phyloP scores from a whole-genome alignment of 768 basidiomycete species.

The Suillus spraguei region DNA sequence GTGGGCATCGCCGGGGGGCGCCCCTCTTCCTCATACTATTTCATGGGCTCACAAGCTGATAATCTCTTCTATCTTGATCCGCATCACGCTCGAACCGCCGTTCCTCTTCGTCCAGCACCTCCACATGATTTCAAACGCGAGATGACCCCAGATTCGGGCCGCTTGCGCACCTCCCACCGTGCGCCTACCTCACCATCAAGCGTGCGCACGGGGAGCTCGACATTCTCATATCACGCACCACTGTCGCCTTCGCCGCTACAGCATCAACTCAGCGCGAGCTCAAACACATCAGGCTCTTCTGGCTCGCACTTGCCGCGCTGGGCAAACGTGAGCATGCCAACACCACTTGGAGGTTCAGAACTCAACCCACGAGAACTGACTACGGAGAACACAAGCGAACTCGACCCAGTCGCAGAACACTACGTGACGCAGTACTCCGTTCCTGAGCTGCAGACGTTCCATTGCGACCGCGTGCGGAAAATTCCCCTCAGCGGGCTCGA shows the following conservation, averaged over 20 bases:
- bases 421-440: constrained; percentile 74
- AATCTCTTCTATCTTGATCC: constrained; percentile 85
- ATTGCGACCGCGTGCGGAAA: constrained; percentile 95
- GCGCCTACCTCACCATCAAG: constrained; percentile 54
- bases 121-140: constrained; percentile 32
- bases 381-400: constrained; percentile 29
- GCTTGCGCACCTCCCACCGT: constrained; percentile 28
- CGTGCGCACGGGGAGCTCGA: constrained; percentile 48
- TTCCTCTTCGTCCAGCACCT: constrained; percentile 65
- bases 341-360: constrained; percentile 28
- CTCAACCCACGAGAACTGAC: constrained; percentile 42
- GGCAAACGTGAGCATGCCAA: constrained; percentile 28
- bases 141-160: constrained; percentile 30
- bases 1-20: constrained; percentile 97
- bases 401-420: constrained; percentile 56
- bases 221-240: constrained; percentile 59
- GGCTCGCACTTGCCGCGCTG: constrained; percentile 33
- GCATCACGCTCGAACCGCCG: constrained; percentile 74
- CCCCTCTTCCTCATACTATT: constrained; percentile 97
- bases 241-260: constrained; percentile 67
- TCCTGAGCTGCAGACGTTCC: constrained; percentile 83
- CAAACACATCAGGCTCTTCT: constrained; percentile 30
- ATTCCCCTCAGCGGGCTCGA: constrained; percentile 91
- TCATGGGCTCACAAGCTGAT: constrained; percentile 90
- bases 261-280: constrained; percentile 56